A percentile compares a stretch with the other conserved stretches of the same genome.
phyloP scores from a whole-genome alignment of 352 stramenopile genomes.

The Pseudoperonospora humuli region DNA sequence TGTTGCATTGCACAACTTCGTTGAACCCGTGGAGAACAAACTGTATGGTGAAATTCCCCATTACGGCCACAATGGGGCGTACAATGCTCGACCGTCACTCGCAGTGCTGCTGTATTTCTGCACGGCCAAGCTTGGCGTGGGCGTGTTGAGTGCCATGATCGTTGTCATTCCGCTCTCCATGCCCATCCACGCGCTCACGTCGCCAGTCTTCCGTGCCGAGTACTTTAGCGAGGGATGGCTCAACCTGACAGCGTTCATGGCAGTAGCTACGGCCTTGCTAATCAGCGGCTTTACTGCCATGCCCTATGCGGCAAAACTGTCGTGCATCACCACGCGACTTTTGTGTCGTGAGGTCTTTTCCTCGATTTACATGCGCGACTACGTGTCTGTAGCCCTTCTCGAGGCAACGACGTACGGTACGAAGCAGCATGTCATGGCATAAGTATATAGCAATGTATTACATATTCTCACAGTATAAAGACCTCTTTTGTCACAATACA shows the following conservation, averaged over 20 bases:
- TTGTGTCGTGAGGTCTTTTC: slow-evolving; percentile 41
- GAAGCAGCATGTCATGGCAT: no score
- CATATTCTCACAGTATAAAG: no score
- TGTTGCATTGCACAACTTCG: slow-evolving; percentile 55
- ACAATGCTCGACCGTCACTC: slow-evolving; percentile 22
- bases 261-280: slow-evolving; percentile 19
- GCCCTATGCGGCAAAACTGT: slow-evolving; percentile 39
- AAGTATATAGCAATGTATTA: no score
- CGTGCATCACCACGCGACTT: slow-evolving; percentile 36
- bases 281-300: slow-evolving; percentile 36
- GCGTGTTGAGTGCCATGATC: slow-evolving; percentile 28
- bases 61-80: slow-evolving; percentile 19
- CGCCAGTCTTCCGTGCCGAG: slow-evolving; percentile 20
- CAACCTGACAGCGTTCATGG: slow-evolving; percentile 17
- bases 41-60: slow-evolving; percentile 27
- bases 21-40: slow-evolving; percentile 31
- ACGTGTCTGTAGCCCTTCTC: slow-evolving; percentile 1
- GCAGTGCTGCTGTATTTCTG: slow-evolving; percentile 37
- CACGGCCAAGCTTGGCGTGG: slow-evolving; percentile 33
- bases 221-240: slow-evolving; percentile 24
- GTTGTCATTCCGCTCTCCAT: slow-evolving; percentile 34
- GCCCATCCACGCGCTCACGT: slow-evolving; percentile 33
- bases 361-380: slow-evolving; percentile 23
- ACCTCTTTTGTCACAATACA: no score
- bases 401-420: slow-evolving; percentile 17